Conservation (phyloP, 2,329 filamentous ascomycete species). For the Grosmannia serpens region DNA sequence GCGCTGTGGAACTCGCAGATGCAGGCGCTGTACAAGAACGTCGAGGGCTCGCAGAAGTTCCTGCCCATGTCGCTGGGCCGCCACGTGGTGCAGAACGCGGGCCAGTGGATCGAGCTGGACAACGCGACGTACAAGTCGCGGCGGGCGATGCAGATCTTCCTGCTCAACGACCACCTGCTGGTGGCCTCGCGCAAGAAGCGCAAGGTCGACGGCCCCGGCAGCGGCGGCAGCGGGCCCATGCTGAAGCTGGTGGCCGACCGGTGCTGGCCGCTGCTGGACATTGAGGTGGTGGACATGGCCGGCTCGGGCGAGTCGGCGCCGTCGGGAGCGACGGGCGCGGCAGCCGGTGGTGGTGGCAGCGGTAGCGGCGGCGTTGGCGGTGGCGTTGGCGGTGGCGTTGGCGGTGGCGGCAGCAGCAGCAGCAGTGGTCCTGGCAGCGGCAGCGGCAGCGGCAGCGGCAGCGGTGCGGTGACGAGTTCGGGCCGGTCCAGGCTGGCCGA, state of each 20-base stretch:
- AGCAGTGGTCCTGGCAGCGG: slow-evolving; percentile 15
- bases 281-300: slow-evolving; percentile 83
- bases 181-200: slow-evolving; percentile 90
- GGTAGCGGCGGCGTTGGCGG: not conserved
- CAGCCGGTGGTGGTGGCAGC: not conserved
- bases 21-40: slow-evolving; percentile 84
- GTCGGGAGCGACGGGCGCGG: slow-evolving; percentile 6
- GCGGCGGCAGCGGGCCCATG: slow-evolving; percentile 34
- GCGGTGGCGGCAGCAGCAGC: slow-evolving; percentile 12
- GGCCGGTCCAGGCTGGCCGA: slow-evolving; percentile 59
- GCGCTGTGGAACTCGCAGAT: slow-evolving; percentile 59
- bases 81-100: slow-evolving; percentile 87
- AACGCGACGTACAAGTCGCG: slow-evolving; percentile 94
- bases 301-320: slow-evolving; percentile 28
- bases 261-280: slow-evolving; percentile 88
- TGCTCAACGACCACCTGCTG: slow-evolving; percentile 89
- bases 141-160: slow-evolving; percentile 77
- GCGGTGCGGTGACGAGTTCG: slow-evolving; percentile 11
- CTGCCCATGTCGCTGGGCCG: slow-evolving; percentile 82
- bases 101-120: slow-evolving; percentile 90
- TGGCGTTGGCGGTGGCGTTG: slow-evolving; percentile 3
- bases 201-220: slow-evolving; percentile 55
- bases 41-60: slow-evolving; percentile 97
- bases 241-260: slow-evolving; percentile 84
- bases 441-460: not conserved